Evolutionary conservation across 2,329 filamentous ascomycete species (phyloP), one percentile per base, ranked within the genome.

Genomic region (Stagonosporopsis cucurbitacearum): DNA sequence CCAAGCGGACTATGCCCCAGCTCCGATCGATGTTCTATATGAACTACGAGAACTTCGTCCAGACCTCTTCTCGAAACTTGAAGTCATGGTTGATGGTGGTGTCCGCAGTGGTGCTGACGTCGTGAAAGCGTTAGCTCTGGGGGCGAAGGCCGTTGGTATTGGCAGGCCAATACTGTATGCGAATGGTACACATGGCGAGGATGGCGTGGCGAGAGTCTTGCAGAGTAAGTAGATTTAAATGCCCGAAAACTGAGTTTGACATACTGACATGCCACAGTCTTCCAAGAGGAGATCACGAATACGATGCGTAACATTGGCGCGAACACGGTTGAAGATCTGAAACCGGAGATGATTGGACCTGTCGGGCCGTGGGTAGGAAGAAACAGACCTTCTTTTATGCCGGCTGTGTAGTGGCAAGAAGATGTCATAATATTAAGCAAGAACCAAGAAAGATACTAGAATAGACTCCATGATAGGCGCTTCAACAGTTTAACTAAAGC

Each of bases 301-400:
- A 50, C 48, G 9, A 50, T 50, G 48, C 39, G 48, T 6, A 50
- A 50, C 25, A 50, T 50, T 30, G 48, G 48, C 30, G 48, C 48
- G 11, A 50, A 50, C 6, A 44, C 30, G 22, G 48, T 50, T 4
- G 20, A 26, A 3, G 48, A 50, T 7, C 5, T 50, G 39, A 50
- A 37, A 7, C 48, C 48, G 2, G 48, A 50, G 9, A 43, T 50
- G 48, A 40, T 50, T 4, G 48, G 48, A 0, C 48, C 48, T n/a
- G 23, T 44, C 4, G 48, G 48, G 20, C 48, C 48, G 4, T 50
- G 48, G 48, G 48, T 50, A 15, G 48, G 48, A 2, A 28, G 22
- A 7, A 50, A 50, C 9, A 39, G 48, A 12, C 48, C 48, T 5
- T 50, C 48, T 9, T 50, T 43, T n/a, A 32, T 23, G 15, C 32